Conservation (phyloP, 192 early-diverging fungal species). For the Cladochytrium replicatum region DNA sequence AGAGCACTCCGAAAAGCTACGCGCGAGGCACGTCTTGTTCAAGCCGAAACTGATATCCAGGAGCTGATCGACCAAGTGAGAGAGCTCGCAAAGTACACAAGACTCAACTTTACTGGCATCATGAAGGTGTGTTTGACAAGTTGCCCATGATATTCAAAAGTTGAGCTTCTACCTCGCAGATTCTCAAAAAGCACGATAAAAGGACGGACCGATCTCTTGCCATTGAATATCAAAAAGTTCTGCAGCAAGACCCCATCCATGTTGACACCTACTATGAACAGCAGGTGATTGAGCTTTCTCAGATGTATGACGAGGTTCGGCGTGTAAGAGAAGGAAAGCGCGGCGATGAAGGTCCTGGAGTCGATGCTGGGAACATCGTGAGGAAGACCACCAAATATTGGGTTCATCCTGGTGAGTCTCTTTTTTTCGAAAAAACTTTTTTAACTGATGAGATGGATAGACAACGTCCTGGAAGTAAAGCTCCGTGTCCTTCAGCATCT, state of each 20-base stretch:
- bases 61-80: conserved; percentile 3
- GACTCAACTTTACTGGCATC: conserved; percentile 19
- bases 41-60: not conserved
- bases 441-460: conserved; percentile 12
- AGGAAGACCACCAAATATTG: conserved; percentile 81
- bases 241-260: conserved; percentile 70
- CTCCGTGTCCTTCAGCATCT: conserved; percentile 81
- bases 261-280: conserved; percentile 54
- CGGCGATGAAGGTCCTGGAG: conserved; percentile 16
- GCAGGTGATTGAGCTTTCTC: conserved; percentile 57
- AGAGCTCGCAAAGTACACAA: conserved; percentile 4
- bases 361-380: conserved; percentile 60
- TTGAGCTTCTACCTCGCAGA: conserved; percentile 43
- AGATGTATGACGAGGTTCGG: conserved; percentile 23
- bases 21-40: no score
- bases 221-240: conserved; percentile 62
- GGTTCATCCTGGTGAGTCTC: conserved; percentile 59
- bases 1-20: no score
- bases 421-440: conserved; percentile 1
- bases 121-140: conserved; percentile 11
- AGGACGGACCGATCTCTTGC: conserved; percentile 64
- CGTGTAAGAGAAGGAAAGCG: conserved; percentile 2
- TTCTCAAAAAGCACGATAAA: conserved; percentile 97
- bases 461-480: conserved; percentile 88
- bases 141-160: not conserved